Evolutionary conservation across 2,329 filamentous ascomycete genomes (phyloP).

Genomic region (Aspergillus uvarum): DNA sequence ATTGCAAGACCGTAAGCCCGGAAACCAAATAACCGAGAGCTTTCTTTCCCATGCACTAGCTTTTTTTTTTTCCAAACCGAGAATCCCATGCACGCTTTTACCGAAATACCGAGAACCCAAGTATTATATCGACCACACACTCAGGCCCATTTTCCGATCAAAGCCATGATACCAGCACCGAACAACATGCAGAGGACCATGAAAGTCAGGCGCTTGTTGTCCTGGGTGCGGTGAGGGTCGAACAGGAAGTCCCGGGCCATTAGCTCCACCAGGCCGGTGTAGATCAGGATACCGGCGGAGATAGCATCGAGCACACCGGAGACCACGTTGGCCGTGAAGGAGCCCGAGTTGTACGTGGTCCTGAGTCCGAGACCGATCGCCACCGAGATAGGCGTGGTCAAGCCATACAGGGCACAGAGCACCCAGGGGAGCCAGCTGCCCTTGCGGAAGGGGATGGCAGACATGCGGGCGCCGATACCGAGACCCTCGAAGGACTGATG

Average conservation of each 20-base stretch:
- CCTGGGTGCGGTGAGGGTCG: constrained; percentile 14
- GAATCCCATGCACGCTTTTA: neutral
- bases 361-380: constrained; percentile 13
- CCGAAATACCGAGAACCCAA: neutral
- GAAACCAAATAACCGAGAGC: no score
- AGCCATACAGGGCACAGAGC: constrained; percentile 12
- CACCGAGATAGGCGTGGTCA: constrained; percentile 15
- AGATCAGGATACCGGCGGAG: constrained; percentile 14
- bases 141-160: constrained; percentile 54
- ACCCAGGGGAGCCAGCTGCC: constrained; percentile 14
- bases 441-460: constrained; percentile 53
- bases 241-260: constrained; percentile 16
- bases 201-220: constrained; percentile 36
- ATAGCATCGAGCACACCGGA: constrained; percentile 12
- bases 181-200: constrained; percentile 45
- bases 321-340: constrained; percentile 9
- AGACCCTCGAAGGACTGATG: constrained; percentile 65
- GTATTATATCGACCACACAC: neutral
- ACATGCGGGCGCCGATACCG: constrained; percentile 61
- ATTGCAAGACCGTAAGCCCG: no score
- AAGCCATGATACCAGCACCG: constrained; percentile 49
- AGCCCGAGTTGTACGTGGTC: constrained; percentile 14
- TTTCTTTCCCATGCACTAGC: neutral
- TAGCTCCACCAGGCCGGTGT: constrained; percentile 14
- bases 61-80: neutral